phyloP scores from a whole-genome alignment of 2,329 filamentous ascomycete genomes.

The Phyllosticta citribraziliensis region DNA sequence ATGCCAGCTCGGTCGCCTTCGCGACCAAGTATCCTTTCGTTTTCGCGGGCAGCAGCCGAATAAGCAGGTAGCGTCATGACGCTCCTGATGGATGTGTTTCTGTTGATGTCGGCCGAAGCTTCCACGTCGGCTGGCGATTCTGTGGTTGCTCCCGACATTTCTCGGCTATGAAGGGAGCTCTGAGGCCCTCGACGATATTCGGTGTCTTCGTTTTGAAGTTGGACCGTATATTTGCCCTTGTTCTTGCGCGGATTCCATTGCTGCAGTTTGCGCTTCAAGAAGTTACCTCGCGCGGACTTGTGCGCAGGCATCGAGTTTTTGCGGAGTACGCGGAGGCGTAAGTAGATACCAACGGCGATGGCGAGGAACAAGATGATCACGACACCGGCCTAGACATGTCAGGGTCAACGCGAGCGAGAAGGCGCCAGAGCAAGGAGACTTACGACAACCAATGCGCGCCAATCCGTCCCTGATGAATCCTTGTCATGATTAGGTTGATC shows the following conservation, averaged over 20 bases:
- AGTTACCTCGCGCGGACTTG: constrained; percentile 1
- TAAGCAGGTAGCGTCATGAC: constrained; percentile 91
- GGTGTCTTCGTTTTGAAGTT: constrained; percentile 17
- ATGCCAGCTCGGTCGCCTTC: constrained; percentile 90
- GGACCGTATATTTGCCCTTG: constrained; percentile 22
- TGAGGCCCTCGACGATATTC: constrained; percentile 12
- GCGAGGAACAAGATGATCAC: constrained; percentile 6
- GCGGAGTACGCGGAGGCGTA: constrained; percentile 3
- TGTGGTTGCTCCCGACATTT: constrained; percentile 4
- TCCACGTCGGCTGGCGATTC: constrained; percentile 15
- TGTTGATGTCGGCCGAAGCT: constrained; percentile 30
- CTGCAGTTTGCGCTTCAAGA: constrained; percentile 23
- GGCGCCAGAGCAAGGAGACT: constrained; percentile 1
- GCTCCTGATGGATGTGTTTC: constrained; percentile 81
- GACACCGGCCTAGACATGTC: constrained; percentile 2
- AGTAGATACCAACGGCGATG: constrained; percentile 4
- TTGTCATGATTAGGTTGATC: background rate
- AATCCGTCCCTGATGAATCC: background rate
- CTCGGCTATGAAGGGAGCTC: constrained; percentile 12
- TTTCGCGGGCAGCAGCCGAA: constrained; percentile 58
- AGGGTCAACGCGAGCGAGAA: background rate
- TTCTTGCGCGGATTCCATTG: constrained; percentile 19
- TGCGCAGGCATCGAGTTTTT: constrained; percentile 3
- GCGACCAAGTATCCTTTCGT: constrained; percentile 73
- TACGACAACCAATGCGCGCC: constrained; percentile 8